Evolutionary conservation across 2,329 filamentous ascomycete species (phyloP).

Genomic region (Calycina herbarum): DNA sequence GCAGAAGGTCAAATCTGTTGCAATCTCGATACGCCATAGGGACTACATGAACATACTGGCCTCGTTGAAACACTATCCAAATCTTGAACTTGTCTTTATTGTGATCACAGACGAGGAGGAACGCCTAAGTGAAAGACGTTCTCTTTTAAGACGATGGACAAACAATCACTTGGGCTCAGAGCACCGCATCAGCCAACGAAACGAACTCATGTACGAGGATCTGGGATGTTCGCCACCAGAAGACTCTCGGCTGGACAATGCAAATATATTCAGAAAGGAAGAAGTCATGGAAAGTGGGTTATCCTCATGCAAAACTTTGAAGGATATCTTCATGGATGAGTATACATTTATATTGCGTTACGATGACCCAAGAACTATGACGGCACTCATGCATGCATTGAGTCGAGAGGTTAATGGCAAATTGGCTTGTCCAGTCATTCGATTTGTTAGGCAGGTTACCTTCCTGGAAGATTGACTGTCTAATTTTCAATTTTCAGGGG

Average conservation of each 20-base stretch:
- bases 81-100: not conserved
- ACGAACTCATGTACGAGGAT: not conserved
- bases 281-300: not conserved
- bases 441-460: not conserved
- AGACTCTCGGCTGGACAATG: not conserved
- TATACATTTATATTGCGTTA: not conserved
- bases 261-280: not conserved
- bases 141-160: not conserved
- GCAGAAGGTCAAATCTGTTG: not conserved
- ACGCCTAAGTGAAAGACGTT: not conserved
- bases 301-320: not conserved
- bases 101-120: not conserved
- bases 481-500: too few relatives aligned
- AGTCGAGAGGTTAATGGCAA: not conserved
- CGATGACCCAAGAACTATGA: not conserved
- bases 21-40: not conserved
- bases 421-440: not conserved
- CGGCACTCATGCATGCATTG: not conserved
- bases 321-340: not conserved
- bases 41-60: not conserved
- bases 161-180: not conserved
- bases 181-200: not conserved
- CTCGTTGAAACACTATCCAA: not conserved
- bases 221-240: not conserved
- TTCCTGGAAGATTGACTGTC: not conserved